phyloP scores from a whole-genome alignment of 2,329 filamentous ascomycete species.

The Nakataea oryzae region DNA sequence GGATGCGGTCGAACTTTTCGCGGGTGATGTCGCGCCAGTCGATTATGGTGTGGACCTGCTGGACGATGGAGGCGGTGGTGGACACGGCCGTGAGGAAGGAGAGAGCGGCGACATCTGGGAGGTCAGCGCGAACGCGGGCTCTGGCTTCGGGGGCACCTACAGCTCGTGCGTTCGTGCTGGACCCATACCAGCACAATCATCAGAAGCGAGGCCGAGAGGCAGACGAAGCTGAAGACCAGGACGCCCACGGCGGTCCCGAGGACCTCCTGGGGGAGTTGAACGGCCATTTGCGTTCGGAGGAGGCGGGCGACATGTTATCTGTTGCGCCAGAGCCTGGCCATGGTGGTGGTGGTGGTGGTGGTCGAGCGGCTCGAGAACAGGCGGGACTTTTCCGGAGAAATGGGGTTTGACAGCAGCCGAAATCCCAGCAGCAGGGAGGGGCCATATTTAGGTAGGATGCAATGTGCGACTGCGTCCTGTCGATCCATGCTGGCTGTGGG shows the following conservation, averaged over 20 bases:
- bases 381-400: not conserved
- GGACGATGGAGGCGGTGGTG: constrained; percentile 26
- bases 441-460: not conserved
- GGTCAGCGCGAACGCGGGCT: not conserved
- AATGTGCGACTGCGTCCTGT: not conserved
- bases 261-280: constrained; percentile 22
- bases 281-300: constrained; percentile 19
- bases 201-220: constrained; percentile 18
- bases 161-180: constrained; percentile 28
- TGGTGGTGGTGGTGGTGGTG: not conserved
- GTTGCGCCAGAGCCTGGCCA: not conserved
- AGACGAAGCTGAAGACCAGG: constrained; percentile 24
- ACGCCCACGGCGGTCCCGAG: constrained; percentile 20
- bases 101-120: constrained; percentile 27
- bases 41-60: constrained; percentile 29
- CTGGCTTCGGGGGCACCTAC: constrained; percentile 20
- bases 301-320: constrained; percentile 1
- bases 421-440: not conserved
- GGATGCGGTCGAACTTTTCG: constrained; percentile 24
- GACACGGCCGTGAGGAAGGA: constrained; percentile 24
- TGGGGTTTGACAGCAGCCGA: not conserved
- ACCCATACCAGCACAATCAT: constrained; percentile 26
- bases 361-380: not conserved
- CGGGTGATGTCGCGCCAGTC: constrained; percentile 27
- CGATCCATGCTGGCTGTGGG: not conserved